Evolutionary conservation across 768 basidiomycete species (phyloP), one percentile per base, ranked within the genome.

Genomic region (Chiua virens): DNA sequence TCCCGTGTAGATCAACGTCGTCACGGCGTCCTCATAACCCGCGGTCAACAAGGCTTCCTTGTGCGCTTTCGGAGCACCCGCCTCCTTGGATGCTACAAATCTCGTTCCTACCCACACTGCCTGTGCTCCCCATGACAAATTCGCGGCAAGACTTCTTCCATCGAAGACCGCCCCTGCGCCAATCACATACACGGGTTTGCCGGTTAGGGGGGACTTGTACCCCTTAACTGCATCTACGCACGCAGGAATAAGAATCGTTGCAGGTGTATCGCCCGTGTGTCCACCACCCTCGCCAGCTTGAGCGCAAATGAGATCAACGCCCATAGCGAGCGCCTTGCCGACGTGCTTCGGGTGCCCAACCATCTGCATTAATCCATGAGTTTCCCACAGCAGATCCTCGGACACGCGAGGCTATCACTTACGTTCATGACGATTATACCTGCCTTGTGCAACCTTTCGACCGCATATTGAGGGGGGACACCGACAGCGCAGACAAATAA

Each of bases 261-360:
- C 86, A 2, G 93, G 81, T 9, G 86, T 82, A 55, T 89, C 85
- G 21, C 94, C 94, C 0, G 94, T 96, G 75, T 86, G 84, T 14
- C 90, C 90, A 47, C 92, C 92, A 34, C 89, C 94, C 71, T 97
- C 94, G 22, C 92, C 90, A 3, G 87, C 93, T 71, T 96, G 93
- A 4, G 92, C 92, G 61, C 94, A 97, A 65, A 98, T 95, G 53
- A 98, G 75, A 63, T 98, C 94, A 28, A 91, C 88, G 32, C 94
- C 95, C 32, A 77, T 86, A 4, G 79, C 89, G 28, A 96, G 79
- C 8, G 90, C 90, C 67, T 89, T 90, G 42, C 73, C 56, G 40
- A 89, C 89, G 66, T 93, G 90, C 65, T 93, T 96, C 13, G 93
- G 92, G 64, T 93, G 90, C n/a, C 94, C 94, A 52, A 96, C 87